Percentiles rank a stretch among this genome's conserved stretches.
Conservation (phyloP, 495 filamentous ascomycete genomes). For the Jackrogersella multiformis region DNA sequence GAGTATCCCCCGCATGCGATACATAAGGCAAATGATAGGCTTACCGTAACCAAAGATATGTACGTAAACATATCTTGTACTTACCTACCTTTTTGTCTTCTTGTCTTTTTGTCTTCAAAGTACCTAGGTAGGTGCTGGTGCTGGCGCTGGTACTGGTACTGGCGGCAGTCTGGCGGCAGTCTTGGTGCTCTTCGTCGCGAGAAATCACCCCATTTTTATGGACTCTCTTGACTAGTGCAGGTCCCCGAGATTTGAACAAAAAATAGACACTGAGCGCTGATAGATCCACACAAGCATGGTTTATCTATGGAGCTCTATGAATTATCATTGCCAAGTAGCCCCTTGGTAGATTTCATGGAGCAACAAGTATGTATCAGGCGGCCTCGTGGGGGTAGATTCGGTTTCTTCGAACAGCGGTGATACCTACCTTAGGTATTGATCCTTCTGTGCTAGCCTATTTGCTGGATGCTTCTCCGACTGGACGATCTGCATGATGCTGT, state of each 20-base stretch:
- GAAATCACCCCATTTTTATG: slow-evolving; percentile 44
- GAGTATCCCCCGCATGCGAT: slow-evolving; percentile 35
- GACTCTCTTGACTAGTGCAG: slow-evolving; percentile 35
- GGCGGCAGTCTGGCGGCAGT: too few species aligned
- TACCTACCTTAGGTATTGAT: too few species aligned
- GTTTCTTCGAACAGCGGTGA: slow-evolving; percentile 22
- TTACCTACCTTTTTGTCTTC: too few species aligned
- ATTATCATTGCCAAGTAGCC: slow-evolving; percentile 21
- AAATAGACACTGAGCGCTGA: slow-evolving; percentile 23
- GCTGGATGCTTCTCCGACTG: slow-evolving; percentile 20
- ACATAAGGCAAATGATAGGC: slow-evolving; percentile 20
- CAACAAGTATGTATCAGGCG: slow-evolving; percentile 25
- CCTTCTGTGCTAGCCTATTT: slow-evolving; percentile 10
- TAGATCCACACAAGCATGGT: slow-evolving; percentile 34
- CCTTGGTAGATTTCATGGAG: slow-evolving; percentile 13
- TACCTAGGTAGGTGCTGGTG: too few species aligned
- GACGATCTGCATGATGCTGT: slow-evolving; percentile 20
- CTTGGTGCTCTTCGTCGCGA: slow-evolving; percentile 17
- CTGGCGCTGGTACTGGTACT: background rate
- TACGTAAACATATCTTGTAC: slow-evolving; percentile 20
- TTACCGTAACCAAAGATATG: slow-evolving; percentile 15
- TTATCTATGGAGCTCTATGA: slow-evolving; percentile 13
- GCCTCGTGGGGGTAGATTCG: slow-evolving; percentile 9
- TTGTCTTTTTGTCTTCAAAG: too few species aligned
- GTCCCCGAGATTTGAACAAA: slow-evolving; percentile 42